Evolutionary conservation across 441 rosid species (phyloP).

Genomic region (Lepidium campestre): DNA sequence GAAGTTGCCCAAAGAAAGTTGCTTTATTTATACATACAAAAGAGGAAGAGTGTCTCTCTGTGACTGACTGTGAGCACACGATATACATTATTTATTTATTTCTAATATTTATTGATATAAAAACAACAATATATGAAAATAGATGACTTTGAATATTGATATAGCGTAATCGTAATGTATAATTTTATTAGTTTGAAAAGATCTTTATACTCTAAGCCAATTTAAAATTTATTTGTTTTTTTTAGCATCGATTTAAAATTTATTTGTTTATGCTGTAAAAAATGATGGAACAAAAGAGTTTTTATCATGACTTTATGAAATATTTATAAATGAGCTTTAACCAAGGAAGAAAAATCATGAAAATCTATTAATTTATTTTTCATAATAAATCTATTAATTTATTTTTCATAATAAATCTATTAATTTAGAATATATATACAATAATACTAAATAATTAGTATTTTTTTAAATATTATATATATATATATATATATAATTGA

Average conservation of each 20-base stretch:
- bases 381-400: too few species aligned
- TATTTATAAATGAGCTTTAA: not conserved
- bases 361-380: too few species aligned
- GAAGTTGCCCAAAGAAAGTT: not conserved
- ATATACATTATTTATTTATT: not conserved
- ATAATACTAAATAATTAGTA: too few species aligned
- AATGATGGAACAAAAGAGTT: not conserved
- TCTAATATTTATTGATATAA: not conserved
- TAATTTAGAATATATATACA: too few species aligned
- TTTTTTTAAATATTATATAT: too few species aligned
- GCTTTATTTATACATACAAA: constrained; percentile 17
- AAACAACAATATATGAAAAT: too few species aligned
- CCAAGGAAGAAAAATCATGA: not conserved
- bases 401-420: too few species aligned
- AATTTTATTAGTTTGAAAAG: not conserved
- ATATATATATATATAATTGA: not conserved
- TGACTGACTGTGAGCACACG: not conserved
- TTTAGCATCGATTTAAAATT: too few species aligned
- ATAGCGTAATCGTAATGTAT: not conserved
- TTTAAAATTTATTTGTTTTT: too few species aligned
- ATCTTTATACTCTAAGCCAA: not conserved
- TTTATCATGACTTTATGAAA: not conserved
- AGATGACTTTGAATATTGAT: not conserved
- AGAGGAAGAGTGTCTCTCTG: not conserved
- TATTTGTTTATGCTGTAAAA: too few species aligned